Conservation (phyloP, 1,139 yeast genomes). For the Lodderomyces parapsilosis region DNA sequence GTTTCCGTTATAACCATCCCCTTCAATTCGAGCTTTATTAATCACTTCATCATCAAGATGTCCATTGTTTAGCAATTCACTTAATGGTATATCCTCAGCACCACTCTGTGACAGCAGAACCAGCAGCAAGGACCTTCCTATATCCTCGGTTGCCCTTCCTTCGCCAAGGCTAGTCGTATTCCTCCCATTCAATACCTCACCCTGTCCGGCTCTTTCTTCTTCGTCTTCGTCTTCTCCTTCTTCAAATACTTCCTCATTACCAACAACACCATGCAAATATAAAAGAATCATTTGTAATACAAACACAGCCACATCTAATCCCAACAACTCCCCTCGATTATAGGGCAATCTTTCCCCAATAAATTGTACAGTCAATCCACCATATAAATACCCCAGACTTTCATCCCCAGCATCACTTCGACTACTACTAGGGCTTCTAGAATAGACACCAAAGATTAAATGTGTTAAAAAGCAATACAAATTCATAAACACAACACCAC, state of each 20-base stretch:
- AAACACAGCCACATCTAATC: slow-evolving; percentile 28
- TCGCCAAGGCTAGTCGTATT: neutral
- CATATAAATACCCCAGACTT: slow-evolving; percentile 27
- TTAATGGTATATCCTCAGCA: neutral
- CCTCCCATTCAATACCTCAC: slow-evolving; percentile 3
- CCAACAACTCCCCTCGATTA: slow-evolving; percentile 25
- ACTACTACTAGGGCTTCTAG: slow-evolving; percentile 12
- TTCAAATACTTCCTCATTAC: slow-evolving; percentile 7
- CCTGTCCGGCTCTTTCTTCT: no score
- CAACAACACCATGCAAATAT: slow-evolving; percentile 29
- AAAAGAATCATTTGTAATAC: slow-evolving; percentile 32
- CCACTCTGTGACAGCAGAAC: neutral
- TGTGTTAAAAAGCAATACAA: slow-evolving; percentile 27
- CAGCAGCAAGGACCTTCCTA: neutral
- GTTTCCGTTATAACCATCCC: slow-evolving; percentile 44
- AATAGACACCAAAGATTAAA: slow-evolving; percentile 28
- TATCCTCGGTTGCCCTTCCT: neutral
- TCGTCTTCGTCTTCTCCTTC: neutral
- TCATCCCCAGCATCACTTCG: neutral
- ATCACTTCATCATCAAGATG: neutral
- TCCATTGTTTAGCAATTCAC: neutral
- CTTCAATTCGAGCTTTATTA: slow-evolving; percentile 17
- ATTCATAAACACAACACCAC: slow-evolving; percentile 26
- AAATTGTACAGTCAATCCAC: slow-evolving; percentile 38
- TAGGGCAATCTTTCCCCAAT: slow-evolving; percentile 40